phyloP scores from a whole-genome alignment of 495 filamentous ascomycete genomes.

The Emericellopsis terricola region DNA sequence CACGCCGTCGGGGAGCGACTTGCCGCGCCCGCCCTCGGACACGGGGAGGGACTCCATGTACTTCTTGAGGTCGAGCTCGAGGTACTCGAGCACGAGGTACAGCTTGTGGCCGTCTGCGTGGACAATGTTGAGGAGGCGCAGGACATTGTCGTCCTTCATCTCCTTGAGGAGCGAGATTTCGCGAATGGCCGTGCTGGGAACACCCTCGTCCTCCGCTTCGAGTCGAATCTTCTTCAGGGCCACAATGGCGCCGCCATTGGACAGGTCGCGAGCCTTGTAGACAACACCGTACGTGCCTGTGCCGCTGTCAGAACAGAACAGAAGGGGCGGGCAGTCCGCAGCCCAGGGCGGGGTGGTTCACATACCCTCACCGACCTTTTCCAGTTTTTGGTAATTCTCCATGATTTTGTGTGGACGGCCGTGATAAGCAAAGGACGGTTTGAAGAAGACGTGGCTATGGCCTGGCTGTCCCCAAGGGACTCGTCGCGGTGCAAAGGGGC shows the following conservation, averaged over 20 bases:
- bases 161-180: constrained; percentile 94
- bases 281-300: constrained; percentile 84
- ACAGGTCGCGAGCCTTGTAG: constrained; percentile 77
- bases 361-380: constrained; percentile 97
- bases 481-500: too few relatives aligned
- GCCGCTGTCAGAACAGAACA: constrained; percentile 1
- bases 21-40: constrained; percentile 75
- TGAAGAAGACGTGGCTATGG: too few relatives aligned
- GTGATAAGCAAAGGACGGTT: too few relatives aligned
- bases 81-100: constrained; percentile 87
- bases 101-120: constrained; percentile 94
- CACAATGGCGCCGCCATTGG: constrained; percentile 62
- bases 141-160: constrained; percentile 92
- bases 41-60: constrained; percentile 97
- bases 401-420: too few relatives aligned
- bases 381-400: constrained; percentile 99
- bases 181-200: constrained; percentile 89
- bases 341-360: background rate
- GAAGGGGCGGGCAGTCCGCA: background rate
- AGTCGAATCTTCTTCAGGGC: constrained; percentile 97
- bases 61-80: constrained; percentile 89
- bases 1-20: constrained; percentile 68
- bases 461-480: too few relatives aligned
- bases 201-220: constrained; percentile 92
- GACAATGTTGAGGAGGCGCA: constrained; percentile 82